Base-by-base conservation (phyloP, 805 yeast genomes). In the Schizosaccharomyces pombe region DNA sequence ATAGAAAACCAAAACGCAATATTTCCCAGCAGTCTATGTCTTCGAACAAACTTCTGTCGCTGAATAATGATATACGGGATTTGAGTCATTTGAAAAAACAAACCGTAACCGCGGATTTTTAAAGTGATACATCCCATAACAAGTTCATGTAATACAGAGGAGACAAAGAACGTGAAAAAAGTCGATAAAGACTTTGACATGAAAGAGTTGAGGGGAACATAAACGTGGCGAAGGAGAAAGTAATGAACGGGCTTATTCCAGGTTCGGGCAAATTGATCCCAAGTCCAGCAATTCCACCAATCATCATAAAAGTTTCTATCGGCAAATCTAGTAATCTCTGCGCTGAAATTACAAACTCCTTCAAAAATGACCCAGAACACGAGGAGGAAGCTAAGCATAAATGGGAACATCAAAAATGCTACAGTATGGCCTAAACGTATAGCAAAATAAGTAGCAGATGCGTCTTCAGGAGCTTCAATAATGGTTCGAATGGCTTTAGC, bases 241-340 rank as follows among this genome's bases (percentile, higher is more conserved):
- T 47, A 24, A 28, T 53, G 56, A 2, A 55, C 56, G 3, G 56
- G 56, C n/a, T 33, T 30, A 31, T 55, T 55, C 56, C 56, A 55
- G 24, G 29, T 34, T 8, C 52, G 52, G 2, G 56, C 54, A 53
- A 55, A 29, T n/a, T 34, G 47, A 9, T 29, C 31, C 56, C 34
- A 54, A 37, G 43, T 53, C 14, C 16, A 29, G 16, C 47, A 39
- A 30, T 43, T 55, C 56, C 56, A 55, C 51, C 52, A 55, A 33
- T 55, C 53, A 9, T 54, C 52, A 31, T 55, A 55, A 32, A 55
- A 53, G n/a, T 30, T 22, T 19, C 56, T 24, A 28, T 55, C 56
- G 2, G 52, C 56, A 19, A 55, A 55, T 3, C 52, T 14, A 24
- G 56, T 55, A 19, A 55, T 19, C 16, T 55, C 56, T 4, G 56